phyloP scores from a whole-genome alignment of 2,329 filamentous ascomycete species.

The Curvularia sp. region DNA sequence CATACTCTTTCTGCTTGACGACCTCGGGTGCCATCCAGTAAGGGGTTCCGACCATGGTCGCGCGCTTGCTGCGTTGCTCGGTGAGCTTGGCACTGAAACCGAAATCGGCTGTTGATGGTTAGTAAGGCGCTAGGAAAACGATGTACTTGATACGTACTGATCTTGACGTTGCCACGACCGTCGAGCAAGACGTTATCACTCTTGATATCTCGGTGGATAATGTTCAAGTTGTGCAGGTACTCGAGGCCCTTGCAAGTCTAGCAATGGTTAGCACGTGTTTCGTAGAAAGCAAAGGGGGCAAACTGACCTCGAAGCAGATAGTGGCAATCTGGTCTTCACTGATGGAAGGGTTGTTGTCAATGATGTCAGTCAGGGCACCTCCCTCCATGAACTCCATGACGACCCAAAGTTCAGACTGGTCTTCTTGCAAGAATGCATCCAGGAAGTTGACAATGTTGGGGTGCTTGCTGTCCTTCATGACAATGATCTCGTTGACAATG shows the following conservation, averaged over 20 bases:
- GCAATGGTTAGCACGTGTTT: slow-evolving; percentile 35
- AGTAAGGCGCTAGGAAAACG: background rate
- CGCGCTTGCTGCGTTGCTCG: slow-evolving; percentile 94
- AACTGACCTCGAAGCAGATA: slow-evolving; percentile 88
- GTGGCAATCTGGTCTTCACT: slow-evolving; percentile 97
- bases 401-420: slow-evolving; percentile 95
- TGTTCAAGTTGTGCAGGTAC: slow-evolving; percentile 93
- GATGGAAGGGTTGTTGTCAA: slow-evolving; percentile 95
- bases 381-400: slow-evolving; percentile 99
- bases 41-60: slow-evolving; percentile 98
- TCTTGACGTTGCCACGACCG: slow-evolving; percentile 94
- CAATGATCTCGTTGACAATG: slow-evolving; percentile 99
- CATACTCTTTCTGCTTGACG: slow-evolving; percentile 99
- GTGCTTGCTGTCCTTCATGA: slow-evolving; percentile 99
- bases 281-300: background rate
- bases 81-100: slow-evolving; percentile 99
- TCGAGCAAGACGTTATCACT: slow-evolving; percentile 97
- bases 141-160: slow-evolving; percentile 69
- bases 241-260: slow-evolving; percentile 95
- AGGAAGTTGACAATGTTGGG: slow-evolving; percentile 99
- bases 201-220: slow-evolving; percentile 99
- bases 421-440: slow-evolving; percentile 94
- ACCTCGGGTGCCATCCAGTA: slow-evolving; percentile 99
- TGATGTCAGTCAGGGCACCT: slow-evolving; percentile 95
- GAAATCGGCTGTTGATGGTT: slow-evolving; percentile 78